Percentiles rank a stretch among this genome's conserved stretches.
phyloP scores from a whole-genome alignment of 2,329 filamentous ascomycete genomes.

The Phialocephala subalpina region DNA sequence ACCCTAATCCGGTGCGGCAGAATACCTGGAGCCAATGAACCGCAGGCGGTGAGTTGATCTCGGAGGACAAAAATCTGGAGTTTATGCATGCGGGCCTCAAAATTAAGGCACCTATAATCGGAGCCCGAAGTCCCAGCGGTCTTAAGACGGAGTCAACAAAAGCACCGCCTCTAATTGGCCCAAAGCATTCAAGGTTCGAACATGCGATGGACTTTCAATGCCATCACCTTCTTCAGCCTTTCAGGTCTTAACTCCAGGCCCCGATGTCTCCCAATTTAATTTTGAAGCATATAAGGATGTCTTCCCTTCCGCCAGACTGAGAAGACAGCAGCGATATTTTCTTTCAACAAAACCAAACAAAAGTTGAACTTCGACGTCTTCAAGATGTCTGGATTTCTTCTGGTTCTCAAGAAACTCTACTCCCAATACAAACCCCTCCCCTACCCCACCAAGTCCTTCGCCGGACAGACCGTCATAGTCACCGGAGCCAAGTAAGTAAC shows the following conservation, averaged over 20 bases:
- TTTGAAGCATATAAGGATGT: neutral
- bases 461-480: constrained; percentile 43
- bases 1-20: neutral
- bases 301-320: neutral
- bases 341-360: neutral
- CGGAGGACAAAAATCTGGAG: too few species aligned
- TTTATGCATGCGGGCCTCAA: too few species aligned
- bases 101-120: too few species aligned
- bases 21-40: neutral
- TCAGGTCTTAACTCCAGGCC: neutral
- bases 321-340: neutral
- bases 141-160: neutral
- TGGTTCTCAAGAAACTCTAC: neutral
- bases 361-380: neutral
- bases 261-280: neutral
- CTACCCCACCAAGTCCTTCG: constrained; percentile 30
- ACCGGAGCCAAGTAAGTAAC: constrained; percentile 41
- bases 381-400: constrained; percentile 12
- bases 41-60: too few species aligned
- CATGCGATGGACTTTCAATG: neutral
- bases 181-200: neutral
- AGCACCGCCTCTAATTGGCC: neutral
- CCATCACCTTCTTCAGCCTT: neutral
- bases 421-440: constrained; percentile 13
- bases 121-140: too few species aligned